These are phyloP conservation scores for Botrytis paeoniae DNA, from an alignment of 2,329 filamentous ascomycete species.

Conservation along the genomic window DNA sequence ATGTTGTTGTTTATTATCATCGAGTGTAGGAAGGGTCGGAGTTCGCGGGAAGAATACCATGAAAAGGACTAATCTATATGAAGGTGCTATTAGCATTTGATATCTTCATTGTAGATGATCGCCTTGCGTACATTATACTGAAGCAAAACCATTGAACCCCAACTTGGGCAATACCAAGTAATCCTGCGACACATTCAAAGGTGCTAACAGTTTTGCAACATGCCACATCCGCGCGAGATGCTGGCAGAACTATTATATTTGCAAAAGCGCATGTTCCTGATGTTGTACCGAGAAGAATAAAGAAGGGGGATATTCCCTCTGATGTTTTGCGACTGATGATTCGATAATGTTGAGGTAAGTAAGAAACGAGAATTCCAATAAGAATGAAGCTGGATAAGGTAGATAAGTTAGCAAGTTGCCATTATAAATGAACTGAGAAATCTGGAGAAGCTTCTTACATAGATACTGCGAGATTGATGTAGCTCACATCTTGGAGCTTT, in stretches of 20 bases:
- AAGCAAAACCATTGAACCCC: slow-evolving; percentile 92
- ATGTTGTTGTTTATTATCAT: slow-evolving; percentile 48
- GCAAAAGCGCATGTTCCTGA: slow-evolving; percentile 85
- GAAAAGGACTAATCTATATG: slow-evolving; percentile 78
- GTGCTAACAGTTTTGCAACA: slow-evolving; percentile 81
- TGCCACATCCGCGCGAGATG: slow-evolving; percentile 74
- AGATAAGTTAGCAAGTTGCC: not conserved
- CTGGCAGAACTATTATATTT: slow-evolving; percentile 86
- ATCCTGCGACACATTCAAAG: slow-evolving; percentile 78
- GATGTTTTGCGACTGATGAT: slow-evolving; percentile 84
- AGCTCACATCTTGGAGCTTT: slow-evolving; percentile 49
- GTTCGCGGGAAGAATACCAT: slow-evolving; percentile 84
- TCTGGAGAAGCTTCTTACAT: slow-evolving; percentile 42
- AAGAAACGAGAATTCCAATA: slow-evolving; percentile 84
- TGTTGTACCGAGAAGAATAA: slow-evolving; percentile 88
- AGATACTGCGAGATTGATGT: slow-evolving; percentile 52
- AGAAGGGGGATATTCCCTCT: slow-evolving; percentile 93
- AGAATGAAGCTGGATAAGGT: slow-evolving; percentile 58
- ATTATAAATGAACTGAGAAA: not conserved
- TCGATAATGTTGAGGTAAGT: slow-evolving; percentile 90
- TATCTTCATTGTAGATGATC: not conserved
- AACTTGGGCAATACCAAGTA: slow-evolving; percentile 88
- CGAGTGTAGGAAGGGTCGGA: slow-evolving; percentile 40
- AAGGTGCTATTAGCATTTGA: slow-evolving; percentile 6
- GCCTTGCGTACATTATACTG: slow-evolving; percentile 70